Evolutionary conservation across 2,329 filamentous ascomycete species (phyloP).

Genomic region (Penicillium glabrum): DNA sequence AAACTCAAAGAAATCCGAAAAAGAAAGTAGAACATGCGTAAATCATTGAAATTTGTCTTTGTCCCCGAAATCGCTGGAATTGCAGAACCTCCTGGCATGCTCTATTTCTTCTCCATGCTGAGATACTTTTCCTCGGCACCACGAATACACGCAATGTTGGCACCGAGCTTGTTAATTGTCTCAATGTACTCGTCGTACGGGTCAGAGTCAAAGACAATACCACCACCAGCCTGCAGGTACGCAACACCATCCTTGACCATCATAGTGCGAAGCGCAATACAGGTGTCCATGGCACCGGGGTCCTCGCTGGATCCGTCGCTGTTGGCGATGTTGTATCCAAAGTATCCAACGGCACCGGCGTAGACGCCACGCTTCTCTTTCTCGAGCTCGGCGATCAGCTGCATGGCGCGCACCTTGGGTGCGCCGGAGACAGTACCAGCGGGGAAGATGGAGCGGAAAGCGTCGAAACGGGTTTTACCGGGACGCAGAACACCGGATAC

Average conservation of each 20-base stretch:
- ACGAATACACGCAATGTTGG: constrained; percentile 85
- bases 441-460: constrained; percentile 94
- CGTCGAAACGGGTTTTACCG: constrained; percentile 88
- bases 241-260: constrained; percentile 85
- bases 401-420: constrained; percentile 95
- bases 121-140: constrained; percentile 72
- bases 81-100: not conserved
- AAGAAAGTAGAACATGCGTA: not conserved
- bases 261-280: constrained; percentile 85
- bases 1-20: not conserved
- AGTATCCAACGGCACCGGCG: constrained; percentile 94
- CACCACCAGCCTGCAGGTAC: constrained; percentile 83
- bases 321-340: constrained; percentile 77
- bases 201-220: constrained; percentile 93
- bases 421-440: constrained; percentile 94
- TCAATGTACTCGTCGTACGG: constrained; percentile 90
- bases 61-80: constrained; percentile 2
- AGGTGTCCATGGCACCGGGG: constrained; percentile 90
- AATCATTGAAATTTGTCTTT: constrained; percentile 6
- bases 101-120: constrained; percentile 37
- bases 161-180: constrained; percentile 93
- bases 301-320: constrained; percentile 58
- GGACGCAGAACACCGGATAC: constrained; percentile 85
- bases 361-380: constrained; percentile 93
- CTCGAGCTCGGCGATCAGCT: constrained; percentile 92